These are phyloP conservation scores for Aspergillus phoenicis DNA, from an alignment of 2,329 filamentous ascomycete genomes.

Conservation along the genomic window DNA sequence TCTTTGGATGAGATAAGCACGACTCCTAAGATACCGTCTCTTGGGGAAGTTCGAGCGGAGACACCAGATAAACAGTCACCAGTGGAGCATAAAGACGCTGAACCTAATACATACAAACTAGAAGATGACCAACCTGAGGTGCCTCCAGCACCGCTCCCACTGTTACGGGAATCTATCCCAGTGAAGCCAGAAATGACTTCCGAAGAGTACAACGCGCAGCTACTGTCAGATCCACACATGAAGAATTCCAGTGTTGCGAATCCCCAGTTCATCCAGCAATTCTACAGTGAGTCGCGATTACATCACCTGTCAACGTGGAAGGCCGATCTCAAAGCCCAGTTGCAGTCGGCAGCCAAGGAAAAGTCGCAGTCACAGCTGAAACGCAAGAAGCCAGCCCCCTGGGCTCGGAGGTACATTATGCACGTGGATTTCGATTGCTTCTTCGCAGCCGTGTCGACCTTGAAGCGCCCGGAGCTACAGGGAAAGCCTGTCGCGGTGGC, in stretches of 20 bases:
- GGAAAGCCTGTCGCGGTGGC: conserved; percentile 87
- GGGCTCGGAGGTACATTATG: conserved; percentile 77
- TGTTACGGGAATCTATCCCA: conserved; percentile 21
- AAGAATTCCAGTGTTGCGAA: conserved; percentile 89
- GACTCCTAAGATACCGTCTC: background rate
- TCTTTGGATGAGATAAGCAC: conserved; percentile 21
- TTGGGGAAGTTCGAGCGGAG: background rate
- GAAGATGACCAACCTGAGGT: background rate
- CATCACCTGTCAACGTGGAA: conserved; percentile 98
- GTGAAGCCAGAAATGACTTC: conserved; percentile 66
- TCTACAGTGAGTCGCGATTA: conserved; percentile 89
- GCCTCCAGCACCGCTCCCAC: background rate
- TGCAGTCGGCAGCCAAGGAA: conserved; percentile 78
- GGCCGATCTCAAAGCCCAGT: conserved; percentile 83
- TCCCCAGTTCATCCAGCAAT: conserved; percentile 90
- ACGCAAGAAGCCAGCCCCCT: conserved; percentile 59
- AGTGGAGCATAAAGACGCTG: background rate
- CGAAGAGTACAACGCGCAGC: conserved; percentile 86
- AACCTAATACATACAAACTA: background rate
- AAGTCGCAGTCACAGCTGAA: conserved; percentile 54
- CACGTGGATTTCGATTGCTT: conserved; percentile 99
- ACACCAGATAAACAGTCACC: background rate
- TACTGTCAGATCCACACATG: conserved; percentile 81
- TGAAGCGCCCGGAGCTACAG: conserved; percentile 71
- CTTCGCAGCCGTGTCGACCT: conserved; percentile 89